phyloP scores from a whole-genome alignment of 371 early-diverging fungal species.

The Nosema muscidifuracis region DNA sequence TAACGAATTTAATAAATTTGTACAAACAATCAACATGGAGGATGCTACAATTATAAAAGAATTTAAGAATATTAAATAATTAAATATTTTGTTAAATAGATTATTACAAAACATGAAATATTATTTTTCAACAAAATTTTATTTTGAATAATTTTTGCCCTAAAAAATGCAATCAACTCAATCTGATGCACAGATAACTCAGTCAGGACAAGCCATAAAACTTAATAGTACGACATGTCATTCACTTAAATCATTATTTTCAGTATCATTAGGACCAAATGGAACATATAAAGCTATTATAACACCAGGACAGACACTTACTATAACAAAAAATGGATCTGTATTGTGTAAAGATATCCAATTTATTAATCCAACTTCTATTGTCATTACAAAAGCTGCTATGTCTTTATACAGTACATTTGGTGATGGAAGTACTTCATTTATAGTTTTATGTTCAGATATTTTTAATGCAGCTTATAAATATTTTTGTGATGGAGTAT shows the following conservation, averaged over 20 bases:
- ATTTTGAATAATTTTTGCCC: neutral
- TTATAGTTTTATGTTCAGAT: constrained; percentile 87
- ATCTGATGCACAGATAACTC: constrained; percentile 63
- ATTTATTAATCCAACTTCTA: constrained; percentile 97
- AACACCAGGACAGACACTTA: constrained; percentile 71
- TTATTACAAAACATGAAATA: too few species aligned
- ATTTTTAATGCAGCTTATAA: constrained; percentile 86
- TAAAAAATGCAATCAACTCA: constrained; percentile 55
- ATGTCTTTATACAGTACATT: constrained; percentile 93
- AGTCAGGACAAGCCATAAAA: constrained; percentile 82
- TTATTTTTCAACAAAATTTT: neutral
- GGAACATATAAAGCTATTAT: constrained; percentile 89
- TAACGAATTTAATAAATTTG: constrained; percentile 4
- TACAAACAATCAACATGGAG: neutral
- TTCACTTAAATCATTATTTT: constrained; percentile 84
- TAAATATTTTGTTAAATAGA: neutral
- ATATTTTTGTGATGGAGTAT: constrained; percentile 87
- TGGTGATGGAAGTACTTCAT: constrained; percentile 95
- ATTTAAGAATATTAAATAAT: neutral
- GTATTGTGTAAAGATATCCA: constrained; percentile 75
- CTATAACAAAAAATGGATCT: constrained; percentile 63
- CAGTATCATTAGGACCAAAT: constrained; percentile 90
- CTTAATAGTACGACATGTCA: constrained; percentile 89
- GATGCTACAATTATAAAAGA: constrained; percentile 10
- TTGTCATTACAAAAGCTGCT: constrained; percentile 95